A percentile compares a stretch with the other conserved stretches of the same genome.
Evolutionary conservation across 2,329 filamentous ascomycete genomes (phyloP).

Genomic region (Aspergillus sp.): DNA sequence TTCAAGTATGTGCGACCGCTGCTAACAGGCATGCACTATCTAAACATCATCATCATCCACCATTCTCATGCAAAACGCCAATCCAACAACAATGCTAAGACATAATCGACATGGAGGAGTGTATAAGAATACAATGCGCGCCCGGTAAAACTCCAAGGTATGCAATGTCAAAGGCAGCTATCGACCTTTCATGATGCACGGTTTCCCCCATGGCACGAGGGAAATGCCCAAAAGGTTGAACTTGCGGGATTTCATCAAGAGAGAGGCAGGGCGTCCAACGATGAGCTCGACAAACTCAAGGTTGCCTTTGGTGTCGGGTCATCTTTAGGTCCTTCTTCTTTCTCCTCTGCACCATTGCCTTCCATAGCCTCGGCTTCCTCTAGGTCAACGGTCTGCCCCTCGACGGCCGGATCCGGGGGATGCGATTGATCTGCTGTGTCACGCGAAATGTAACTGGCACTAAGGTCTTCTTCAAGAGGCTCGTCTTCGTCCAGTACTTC

Average conservation of each 20-base stretch:
- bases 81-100: conserved; percentile 1
- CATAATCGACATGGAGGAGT: conserved; percentile 3
- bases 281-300: background rate
- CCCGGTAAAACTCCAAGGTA: conserved; percentile 6
- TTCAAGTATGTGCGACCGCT: too few species aligned
- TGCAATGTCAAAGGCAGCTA: conserved; percentile 1
- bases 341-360: conserved; percentile 11
- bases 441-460: conserved; percentile 29
- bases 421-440: conserved; percentile 39
- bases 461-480: conserved; percentile 44
- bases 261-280: background rate
- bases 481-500: conserved; percentile 43
- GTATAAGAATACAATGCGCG: conserved; percentile 4
- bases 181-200: too few species aligned
- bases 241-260: background rate
- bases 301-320: background rate
- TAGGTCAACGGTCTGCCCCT: conserved; percentile 30
- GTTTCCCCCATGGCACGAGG: too few species aligned
- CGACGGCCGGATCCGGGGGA: conserved; percentile 37
- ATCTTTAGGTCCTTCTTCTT: too few species aligned
- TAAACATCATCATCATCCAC: background rate
- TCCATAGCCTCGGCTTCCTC: conserved; percentile 13
- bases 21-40: background rate
- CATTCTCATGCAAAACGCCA: background rate
- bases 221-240: too few species aligned